phyloP scores from a whole-genome alignment of 192 early-diverging fungal genomes.

The Polychytrium aggregatum region DNA sequence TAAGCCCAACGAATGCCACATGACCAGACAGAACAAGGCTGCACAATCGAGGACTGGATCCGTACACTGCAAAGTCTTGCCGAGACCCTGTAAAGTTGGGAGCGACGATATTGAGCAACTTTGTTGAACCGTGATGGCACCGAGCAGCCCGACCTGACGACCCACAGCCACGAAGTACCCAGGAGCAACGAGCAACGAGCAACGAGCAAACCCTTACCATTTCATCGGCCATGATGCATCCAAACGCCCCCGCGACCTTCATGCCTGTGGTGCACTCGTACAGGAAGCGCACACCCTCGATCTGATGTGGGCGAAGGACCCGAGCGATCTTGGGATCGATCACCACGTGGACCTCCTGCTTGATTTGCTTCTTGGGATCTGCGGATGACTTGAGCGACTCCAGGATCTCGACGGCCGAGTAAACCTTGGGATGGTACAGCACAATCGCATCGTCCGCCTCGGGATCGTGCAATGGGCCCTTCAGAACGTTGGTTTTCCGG shows the following conservation, averaged over 20 bases:
- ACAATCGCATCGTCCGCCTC: conserved; percentile 74
- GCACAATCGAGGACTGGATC: no score
- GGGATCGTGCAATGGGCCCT: conserved; percentile 73
- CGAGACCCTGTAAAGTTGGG: conserved; percentile 41
- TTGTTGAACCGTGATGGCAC: not conserved
- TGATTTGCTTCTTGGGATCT: conserved; percentile 12
- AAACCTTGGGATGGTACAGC: conserved; percentile 60
- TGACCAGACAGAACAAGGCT: no score
- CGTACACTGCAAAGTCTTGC: conserved; percentile 37
- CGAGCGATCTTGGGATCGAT: conserved; percentile 75
- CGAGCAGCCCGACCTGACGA: no score
- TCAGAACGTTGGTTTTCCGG: no score
- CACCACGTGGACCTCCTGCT: conserved; percentile 22
- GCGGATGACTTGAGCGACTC: conserved; percentile 19
- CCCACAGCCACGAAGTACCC: no score
- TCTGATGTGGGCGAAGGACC: conserved; percentile 87
- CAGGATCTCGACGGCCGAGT: conserved; percentile 36
- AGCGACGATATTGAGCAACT: no score
- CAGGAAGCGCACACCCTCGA: conserved; percentile 92
- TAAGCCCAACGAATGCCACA: no score
- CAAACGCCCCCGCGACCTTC: conserved; percentile 60
- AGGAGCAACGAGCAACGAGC: no score
- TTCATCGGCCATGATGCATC: conserved; percentile 99
- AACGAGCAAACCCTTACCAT: conserved; percentile 39
- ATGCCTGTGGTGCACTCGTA: conserved; percentile 88